Base-by-base conservation (phyloP, 2,329 filamentous ascomycete species). In the Aspergillus pseudotamarii region DNA sequence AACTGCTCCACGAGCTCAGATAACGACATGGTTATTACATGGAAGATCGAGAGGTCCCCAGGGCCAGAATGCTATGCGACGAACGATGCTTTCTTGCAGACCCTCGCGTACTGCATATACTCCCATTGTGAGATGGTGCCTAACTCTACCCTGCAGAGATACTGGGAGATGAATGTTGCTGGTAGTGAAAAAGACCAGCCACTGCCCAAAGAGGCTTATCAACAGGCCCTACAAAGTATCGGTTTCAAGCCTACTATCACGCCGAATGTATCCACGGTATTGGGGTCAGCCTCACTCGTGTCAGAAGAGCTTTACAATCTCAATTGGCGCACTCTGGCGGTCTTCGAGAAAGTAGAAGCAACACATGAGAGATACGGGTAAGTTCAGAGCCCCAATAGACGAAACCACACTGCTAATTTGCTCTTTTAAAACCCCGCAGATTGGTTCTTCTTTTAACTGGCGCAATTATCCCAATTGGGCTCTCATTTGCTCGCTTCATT, bases 71-170 rank as follows among this genome's bases (percentile, higher is more conserved):
- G 58, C 51, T 60, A 60, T n/a, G 58, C 58, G 23, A 36, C n/a
- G 6, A 60, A 56, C 2, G 38, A 60, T 36, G 36, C 41, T 26
- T 60, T 60, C 28, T 28, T 60, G 16, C 58, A 60, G n/a, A 56
- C 58, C 10, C 21, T 60, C 8, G 58, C 58, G 6, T 60, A 60
- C 41, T 60, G 58, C 38, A 32, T 60, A 19, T 38, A 56, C 51
- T 55, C 21, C 1, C 51, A 56, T n/a, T 60, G 51, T 19, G 16
- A 21, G 9, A 46, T 6, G 6, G 3, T n/a, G 11, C 3, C 51
- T 0, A 48, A 55, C 36, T 56, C 58, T 1, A 36, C 21, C 1
- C 6, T 60, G 28, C 50, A 60, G 30, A 38, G n/a, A 55, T 60
- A 46, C 34, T 60, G 58, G 58, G 58, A 60, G 12, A 26, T n/a